These are phyloP conservation scores for Xylariaceae sp. DNA, from an alignment of 2,329 filamentous ascomycete species.

Conservation along the genomic window DNA sequence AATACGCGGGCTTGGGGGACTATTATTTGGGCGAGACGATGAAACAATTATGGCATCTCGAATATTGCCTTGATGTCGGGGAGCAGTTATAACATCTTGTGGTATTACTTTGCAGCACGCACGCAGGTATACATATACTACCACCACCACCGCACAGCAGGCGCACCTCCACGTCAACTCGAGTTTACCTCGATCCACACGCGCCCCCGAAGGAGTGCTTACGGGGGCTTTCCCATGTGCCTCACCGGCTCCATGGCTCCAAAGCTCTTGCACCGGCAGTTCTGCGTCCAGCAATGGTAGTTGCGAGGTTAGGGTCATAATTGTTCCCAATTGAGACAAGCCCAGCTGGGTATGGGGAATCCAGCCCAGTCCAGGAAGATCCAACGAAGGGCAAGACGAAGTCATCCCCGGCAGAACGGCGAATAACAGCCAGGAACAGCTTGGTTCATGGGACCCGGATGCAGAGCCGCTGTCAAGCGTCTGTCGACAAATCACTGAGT, in stretches of 20 bases:
- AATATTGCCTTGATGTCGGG: neutral
- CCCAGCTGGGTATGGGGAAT: neutral
- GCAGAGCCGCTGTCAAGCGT: too few species aligned
- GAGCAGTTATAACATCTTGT: conserved; percentile 9
- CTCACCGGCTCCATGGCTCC: conserved; percentile 1
- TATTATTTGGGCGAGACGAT: neutral
- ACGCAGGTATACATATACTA: too few species aligned
- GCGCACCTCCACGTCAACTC: too few species aligned
- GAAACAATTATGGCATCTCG: neutral
- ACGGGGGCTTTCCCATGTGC: neutral
- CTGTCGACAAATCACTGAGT: conserved; percentile 7
- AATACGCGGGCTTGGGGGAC: neutral
- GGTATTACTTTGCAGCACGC: conserved; percentile 6
- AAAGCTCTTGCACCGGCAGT: conserved; percentile 5
- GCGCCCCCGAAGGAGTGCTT: too few species aligned
- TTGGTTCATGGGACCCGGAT: neutral
- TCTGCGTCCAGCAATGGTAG: conserved; percentile 2
- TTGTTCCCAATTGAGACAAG: conserved; percentile 1
- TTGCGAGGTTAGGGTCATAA: conserved; percentile 2
- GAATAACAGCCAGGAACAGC: neutral
- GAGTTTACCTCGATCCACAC: neutral
- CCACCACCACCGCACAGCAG: too few species aligned
- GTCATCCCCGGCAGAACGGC: neutral
- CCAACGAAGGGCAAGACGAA: too few species aligned
- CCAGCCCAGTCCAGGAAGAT: too few species aligned